phyloP scores from a whole-genome alignment of 1,284 basidiomycete genomes.

The Ganoderma sinense region DNA sequence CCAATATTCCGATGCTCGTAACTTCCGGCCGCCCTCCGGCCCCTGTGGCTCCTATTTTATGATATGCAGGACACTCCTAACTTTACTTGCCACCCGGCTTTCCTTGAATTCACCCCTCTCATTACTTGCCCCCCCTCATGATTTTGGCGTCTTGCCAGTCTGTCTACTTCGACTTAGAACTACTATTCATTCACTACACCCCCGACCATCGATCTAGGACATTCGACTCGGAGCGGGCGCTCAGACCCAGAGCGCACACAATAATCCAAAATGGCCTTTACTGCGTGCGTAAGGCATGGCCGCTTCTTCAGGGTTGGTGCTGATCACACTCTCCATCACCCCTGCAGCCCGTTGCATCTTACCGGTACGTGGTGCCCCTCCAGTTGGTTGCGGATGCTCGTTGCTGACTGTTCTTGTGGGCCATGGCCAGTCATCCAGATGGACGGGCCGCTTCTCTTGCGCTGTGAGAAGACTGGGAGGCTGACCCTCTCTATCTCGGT shows the following conservation, averaged over 20 bases:
- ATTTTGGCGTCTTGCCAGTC: not conserved
- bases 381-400: too few relatives aligned
- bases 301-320: not conserved
- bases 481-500: slow-evolving; percentile 63
- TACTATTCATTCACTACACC: not conserved
- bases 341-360: slow-evolving; percentile 25
- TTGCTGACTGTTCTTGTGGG: not conserved
- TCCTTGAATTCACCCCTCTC: too few relatives aligned
- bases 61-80: too few relatives aligned
- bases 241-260: not conserved
- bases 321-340: not conserved
- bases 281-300: slow-evolving; percentile 3
- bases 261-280: slow-evolving; percentile 2
- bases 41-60: too few relatives aligned
- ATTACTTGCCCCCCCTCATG: too few relatives aligned
- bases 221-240: not conserved
- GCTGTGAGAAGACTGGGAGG: slow-evolving; percentile 56
- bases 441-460: slow-evolving; percentile 41
- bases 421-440: slow-evolving; percentile 43
- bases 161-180: not conserved
- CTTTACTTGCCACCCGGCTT: too few relatives aligned
- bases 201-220: slow-evolving; percentile 1
- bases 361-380: slow-evolving; percentile 20
- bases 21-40: too few relatives aligned
- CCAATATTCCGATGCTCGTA: too few relatives aligned